A percentile compares a stretch with the other conserved stretches of the same genome.
Conservation (phyloP, 768 basidiomycete genomes). For the Trametes punicea region DNA sequence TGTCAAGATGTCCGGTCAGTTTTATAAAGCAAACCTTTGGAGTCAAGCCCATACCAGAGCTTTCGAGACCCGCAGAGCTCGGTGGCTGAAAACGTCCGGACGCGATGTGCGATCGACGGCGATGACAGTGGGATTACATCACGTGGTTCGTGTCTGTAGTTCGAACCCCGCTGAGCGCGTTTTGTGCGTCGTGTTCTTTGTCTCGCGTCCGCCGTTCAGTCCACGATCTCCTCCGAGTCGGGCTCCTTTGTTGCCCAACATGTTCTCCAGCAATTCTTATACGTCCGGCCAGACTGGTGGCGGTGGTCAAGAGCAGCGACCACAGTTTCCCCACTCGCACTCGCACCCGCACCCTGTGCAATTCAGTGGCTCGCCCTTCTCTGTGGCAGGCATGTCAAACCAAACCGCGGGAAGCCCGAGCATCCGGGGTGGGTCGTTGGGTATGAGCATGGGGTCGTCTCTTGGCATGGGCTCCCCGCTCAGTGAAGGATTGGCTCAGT, state of each 20-base stretch:
- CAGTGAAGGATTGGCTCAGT: slow-evolving; percentile 67
- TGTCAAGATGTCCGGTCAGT: background rate
- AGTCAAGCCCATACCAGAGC: slow-evolving; percentile 12
- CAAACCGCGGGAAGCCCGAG: slow-evolving; percentile 49
- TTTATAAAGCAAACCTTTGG: slow-evolving; percentile 2
- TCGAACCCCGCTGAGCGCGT: slow-evolving; percentile 4
- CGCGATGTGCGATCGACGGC: slow-evolving; percentile 4
- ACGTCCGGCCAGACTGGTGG: slow-evolving; percentile 10
- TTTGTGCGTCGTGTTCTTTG: background rate
- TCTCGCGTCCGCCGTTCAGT: background rate
- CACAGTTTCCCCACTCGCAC: slow-evolving; percentile 27
- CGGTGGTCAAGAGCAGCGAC: slow-evolving; percentile 23
- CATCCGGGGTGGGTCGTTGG: slow-evolving; percentile 42
- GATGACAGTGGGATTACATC: slow-evolving; percentile 10
- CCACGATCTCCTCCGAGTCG: background rate
- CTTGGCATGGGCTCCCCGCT: slow-evolving; percentile 42
- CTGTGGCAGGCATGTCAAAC: slow-evolving; percentile 59
- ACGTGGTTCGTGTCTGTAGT: slow-evolving; percentile 9
- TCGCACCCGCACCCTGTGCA: slow-evolving; percentile 25
- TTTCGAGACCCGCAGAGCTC: slow-evolving; percentile 12
- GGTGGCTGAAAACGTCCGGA: slow-evolving; percentile 16
- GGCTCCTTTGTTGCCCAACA: slow-evolving; percentile 1
- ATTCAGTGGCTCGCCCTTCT: slow-evolving; percentile 37
- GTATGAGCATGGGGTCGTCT: slow-evolving; percentile 29
- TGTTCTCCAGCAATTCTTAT: slow-evolving; percentile 27